Evolutionary conservation across 805 yeast genomes (phyloP), one percentile per base, ranked within the genome.

Genomic region (Debaryomyces castellii): DNA sequence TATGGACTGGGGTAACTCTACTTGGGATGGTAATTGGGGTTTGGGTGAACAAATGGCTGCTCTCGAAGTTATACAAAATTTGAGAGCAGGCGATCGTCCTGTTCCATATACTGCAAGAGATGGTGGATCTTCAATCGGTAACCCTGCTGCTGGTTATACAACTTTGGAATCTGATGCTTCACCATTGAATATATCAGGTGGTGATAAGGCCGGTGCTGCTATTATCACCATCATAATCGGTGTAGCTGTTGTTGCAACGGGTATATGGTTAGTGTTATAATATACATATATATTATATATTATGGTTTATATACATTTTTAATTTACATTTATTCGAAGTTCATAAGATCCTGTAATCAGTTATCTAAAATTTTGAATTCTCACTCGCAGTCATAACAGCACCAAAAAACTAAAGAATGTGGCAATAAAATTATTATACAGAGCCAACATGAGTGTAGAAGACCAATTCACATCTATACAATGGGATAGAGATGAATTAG

Each of bases 201-300:
- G 77, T 7, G 96, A 89, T 59, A 79, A 76, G 55, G 96, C 89
- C 1, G 98, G 98, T 41, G 97, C 97, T 1, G 96, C 95, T 40
- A 71, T 91, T 18, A 64, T 89, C 36, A 92, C 99, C 0, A 95
- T 91, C 0, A 64, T 89, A 5, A 56, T 81, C 44, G 83, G 82
- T 33, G 62, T 65, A 14, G 64, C 74, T 0, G 57, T 77, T 21
- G 57, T 77, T 16, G 73, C 73, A 5, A 56, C 74, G 35, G 69
- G 71, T 22, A 57, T 74, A 7, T 77, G 82, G 82, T 63, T 77
- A 46, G 57, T 77, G 12, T 41, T 59, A 22, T 55, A 43, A 44
- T 23, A 43, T 68, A 37, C 67, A 17, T 34, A 18, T 30, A 30
- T 30, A n/a, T n/a, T n/a, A 21, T 30, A 9, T 22, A 12, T 20